phyloP scores from a whole-genome alignment of 2,329 filamentous ascomycete genomes.

The Decorospora gaudefroyi region DNA sequence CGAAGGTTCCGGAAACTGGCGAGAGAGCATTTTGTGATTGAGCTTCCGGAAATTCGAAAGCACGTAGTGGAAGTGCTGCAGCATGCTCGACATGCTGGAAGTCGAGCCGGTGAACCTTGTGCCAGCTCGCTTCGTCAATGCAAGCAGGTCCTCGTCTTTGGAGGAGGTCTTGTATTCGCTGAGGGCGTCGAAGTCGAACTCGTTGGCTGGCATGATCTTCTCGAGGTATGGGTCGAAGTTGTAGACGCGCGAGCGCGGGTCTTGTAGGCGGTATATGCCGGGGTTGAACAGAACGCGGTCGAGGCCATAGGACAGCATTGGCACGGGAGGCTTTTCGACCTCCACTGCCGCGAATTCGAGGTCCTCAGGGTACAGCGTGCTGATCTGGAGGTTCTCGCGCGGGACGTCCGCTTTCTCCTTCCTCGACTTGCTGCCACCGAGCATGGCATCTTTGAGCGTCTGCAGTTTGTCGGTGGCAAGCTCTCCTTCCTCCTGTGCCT shows the following conservation, averaged over 20 bases:
- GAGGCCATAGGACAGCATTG: slow-evolving; percentile 71
- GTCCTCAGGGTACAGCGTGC: slow-evolving; percentile 30
- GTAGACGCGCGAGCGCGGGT: slow-evolving; percentile 82
- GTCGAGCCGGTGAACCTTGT: slow-evolving; percentile 93
- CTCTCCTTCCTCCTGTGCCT: neutral
- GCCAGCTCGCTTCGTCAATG: slow-evolving; percentile 65
- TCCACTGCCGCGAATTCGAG: slow-evolving; percentile 48
- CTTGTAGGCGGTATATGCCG: slow-evolving; percentile 86
- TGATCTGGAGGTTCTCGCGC: slow-evolving; percentile 29
- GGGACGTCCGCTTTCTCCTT: slow-evolving; percentile 8
- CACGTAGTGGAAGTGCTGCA: slow-evolving; percentile 91
- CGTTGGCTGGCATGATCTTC: slow-evolving; percentile 86
- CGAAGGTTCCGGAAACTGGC: slow-evolving; percentile 65
- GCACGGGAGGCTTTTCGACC: slow-evolving; percentile 59
- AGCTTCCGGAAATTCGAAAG: slow-evolving; percentile 81
- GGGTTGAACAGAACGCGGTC: slow-evolving; percentile 92
- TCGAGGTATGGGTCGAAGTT: slow-evolving; percentile 97
- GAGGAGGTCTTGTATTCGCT: slow-evolving; percentile 91
- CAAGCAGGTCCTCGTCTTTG: slow-evolving; percentile 72
- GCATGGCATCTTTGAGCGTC: slow-evolving; percentile 32
- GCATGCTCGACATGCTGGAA: slow-evolving; percentile 88
- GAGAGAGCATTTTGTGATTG: slow-evolving; percentile 68
- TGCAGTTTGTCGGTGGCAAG: slow-evolving; percentile 2
- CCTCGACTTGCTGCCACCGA: slow-evolving; percentile 18
- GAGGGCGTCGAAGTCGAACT: slow-evolving; percentile 89